Base-by-base conservation (phyloP, 2,329 filamentous ascomycete species). In the Ilyonectria mors-panacis region DNA sequence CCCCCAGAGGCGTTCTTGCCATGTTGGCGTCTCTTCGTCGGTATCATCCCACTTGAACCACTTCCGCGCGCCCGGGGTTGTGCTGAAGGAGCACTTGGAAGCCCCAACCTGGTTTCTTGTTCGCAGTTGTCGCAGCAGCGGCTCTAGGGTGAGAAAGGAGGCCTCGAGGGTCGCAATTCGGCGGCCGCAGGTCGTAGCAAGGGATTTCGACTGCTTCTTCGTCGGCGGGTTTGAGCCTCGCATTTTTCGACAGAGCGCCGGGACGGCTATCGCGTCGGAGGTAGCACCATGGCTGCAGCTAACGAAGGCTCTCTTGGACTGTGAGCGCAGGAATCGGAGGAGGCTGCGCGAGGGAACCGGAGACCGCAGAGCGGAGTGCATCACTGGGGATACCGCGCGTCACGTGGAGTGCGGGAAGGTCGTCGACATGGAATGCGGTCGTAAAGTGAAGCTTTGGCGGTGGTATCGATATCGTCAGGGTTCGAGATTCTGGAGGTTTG, bases 301-400 rank as follows among this genome's bases (percentile, higher is more conserved):
- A 78, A 87, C 85, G 74, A 88, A 87, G 69, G 87, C 77, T 61
- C 84, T 84, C 73, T 92, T 87, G 70, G 92, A 89, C 79, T 95
- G 93, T 60, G 85, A 88, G 72, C 89, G 90, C 70, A 96, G 85
- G 79, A 93, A 95, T 72, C 90, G 90, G 69, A 96, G 85, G 21
- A 95, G 87, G 65, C 79, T 83, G 71, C 80, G 81, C 58, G 87
- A 89, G 28, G 88, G 88, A 58, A 85, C 86, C 55, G 84, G 82
- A 45, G 78, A 68, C 69, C 79, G 81, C 74, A 85, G 73, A 70
- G 79, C 77, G 67, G 81, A 80, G 70, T 82, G 82, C 84, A 88
- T 88, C 69, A 76, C 81, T 71, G 30, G 51, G 51, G 39, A 59
- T 44, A 66, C 45, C 51, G 59, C 65, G 48, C 58, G 35, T 68